Evolutionary conservation across 2,329 filamentous ascomycete species (phyloP), one percentile per base, ranked within the genome.

Genomic region (Aspergillus ibericus): DNA sequence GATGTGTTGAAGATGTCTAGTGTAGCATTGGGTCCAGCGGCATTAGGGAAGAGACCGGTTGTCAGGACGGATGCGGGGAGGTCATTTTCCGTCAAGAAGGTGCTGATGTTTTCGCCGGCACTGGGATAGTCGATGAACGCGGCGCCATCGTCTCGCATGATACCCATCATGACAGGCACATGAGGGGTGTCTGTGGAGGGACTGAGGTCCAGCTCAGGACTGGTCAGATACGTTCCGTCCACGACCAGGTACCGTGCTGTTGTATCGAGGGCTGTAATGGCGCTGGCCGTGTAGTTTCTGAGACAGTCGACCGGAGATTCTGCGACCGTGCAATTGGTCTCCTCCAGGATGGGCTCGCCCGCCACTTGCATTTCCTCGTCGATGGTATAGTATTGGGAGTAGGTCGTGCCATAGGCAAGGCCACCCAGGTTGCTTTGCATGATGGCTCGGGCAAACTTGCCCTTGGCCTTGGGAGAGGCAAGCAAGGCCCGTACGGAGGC

Each of bases 371-470:
- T 80, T 20, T 81, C 81, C 58, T 85, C 72, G 3, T 78, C 70
- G 58, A 87, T 80, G 3, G 83, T 85, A 63, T 82, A 81, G 72
- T 87, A 88, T 22, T 79, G 77, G 10, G 82, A 84, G 68, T 86
- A 88, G 0, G 82, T 80, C 0, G 81, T 82, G 10, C 82, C 84
- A 58, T 86, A 86, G 27, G 83, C 81, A 25, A 85, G 83, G 7
- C 83, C 82, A 20, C 82, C 83, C 0, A 84, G 73, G 56, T 84
- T 84, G 32, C 66, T 68, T 42, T 67, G 57, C 66, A 68, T 68
- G 1, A 68, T 67, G 1, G 64, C 64, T 20, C 53, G 44, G 9
- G 65, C 48, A 44, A 68, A 66, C 29, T 62, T 63, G 2, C 63
- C 66, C 4, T 52, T 47, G 15, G 66, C 50, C 32, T 55, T 60